Conservation (phyloP, 2,329 filamentous ascomycete species). For the Ascochyta viciae-villosae region DNA sequence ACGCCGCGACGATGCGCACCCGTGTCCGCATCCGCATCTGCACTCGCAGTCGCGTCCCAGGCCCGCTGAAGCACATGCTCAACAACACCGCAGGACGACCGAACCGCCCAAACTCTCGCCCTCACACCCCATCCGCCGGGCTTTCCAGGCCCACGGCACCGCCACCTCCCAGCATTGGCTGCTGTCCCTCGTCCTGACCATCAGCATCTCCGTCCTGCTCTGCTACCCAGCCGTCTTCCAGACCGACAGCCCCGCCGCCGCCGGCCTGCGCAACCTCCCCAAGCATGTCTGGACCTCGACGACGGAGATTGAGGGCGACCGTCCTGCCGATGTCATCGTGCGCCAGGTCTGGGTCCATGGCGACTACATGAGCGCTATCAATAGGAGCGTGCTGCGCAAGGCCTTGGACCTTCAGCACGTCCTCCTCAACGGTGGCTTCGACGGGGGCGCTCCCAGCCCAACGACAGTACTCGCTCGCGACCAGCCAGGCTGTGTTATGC, state of each 20-base stretch:
- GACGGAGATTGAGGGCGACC: slow-evolving; percentile 64
- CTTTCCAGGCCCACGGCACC: slow-evolving; percentile 73
- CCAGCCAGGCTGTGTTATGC: slow-evolving; percentile 24
- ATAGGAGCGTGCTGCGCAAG: slow-evolving; percentile 68
- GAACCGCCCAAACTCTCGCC: slow-evolving; percentile 72
- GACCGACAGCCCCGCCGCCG: slow-evolving; percentile 74
- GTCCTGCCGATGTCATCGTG: slow-evolving; percentile 73
- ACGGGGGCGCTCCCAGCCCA: neutral
- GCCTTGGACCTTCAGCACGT: slow-evolving; percentile 74
- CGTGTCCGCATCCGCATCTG: slow-evolving; percentile 8
- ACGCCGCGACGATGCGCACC: neutral
- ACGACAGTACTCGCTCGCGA: slow-evolving; percentile 2
- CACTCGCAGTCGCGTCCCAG: neutral
- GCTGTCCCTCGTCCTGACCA: slow-evolving; percentile 75
- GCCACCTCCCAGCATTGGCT: slow-evolving; percentile 77
- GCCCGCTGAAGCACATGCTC: slow-evolving; percentile 14
- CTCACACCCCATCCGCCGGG: slow-evolving; percentile 69
- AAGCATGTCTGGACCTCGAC: slow-evolving; percentile 84
- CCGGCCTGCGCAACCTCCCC: slow-evolving; percentile 74
- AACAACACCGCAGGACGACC: slow-evolving; percentile 66
- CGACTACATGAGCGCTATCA: slow-evolving; percentile 78
- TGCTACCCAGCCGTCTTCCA: slow-evolving; percentile 79
- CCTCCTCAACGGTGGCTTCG: slow-evolving; percentile 62
- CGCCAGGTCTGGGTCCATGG: slow-evolving; percentile 83
- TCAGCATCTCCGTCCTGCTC: slow-evolving; percentile 71